Base-by-base conservation (phyloP, 2,329 filamentous ascomycete species). In the Daldinia sp. region DNA sequence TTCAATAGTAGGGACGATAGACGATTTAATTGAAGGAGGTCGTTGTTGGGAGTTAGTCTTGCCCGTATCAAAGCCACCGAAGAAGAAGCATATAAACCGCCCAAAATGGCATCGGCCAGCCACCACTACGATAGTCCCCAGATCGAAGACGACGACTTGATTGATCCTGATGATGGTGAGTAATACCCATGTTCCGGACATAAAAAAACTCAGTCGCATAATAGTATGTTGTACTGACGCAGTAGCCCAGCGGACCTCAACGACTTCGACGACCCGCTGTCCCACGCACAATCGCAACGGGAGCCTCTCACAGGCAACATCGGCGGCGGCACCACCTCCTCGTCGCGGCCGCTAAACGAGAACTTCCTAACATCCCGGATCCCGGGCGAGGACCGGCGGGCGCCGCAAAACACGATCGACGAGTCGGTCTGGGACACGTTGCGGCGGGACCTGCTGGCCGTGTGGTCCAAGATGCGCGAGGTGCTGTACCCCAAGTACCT, bases 401-500 rank as follows among this genome's bases (percentile, higher is more conserved):
- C 96, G 15, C 89, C 94, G 6, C 90, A 91, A 73, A 97, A 97
- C 82, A 99, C 96, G 51, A 97, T 99, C 80, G 96, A 99, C 81
- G 96, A 99, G 83, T 91, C 90, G 1, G 96, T 99, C 44, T 99
- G 96, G 96, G 93, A 95, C 48, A 99, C 96, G n/a, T 85, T 99
- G 68, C 93, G 92, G 59, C 91, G 96, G 73, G 96, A 99, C 80
- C 83, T 99, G 72, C 82, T 95, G 6, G 96, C 94, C 28, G 93
- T 98, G 39, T 98, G 96, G 95, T 92, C 93, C 82, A 99, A 99
- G 86, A 93, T 99, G 90, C 91, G 93, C 80, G 95, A 98, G 84
- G 96, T 99, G 42, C 88, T 99, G 68, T 99, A 93, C 82, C 96
- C 96, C 18, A 94, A 94, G 78, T 98, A 98, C 82, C 87, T 99